A percentile compares a stretch with the other conserved stretches of the same genome.
Conservation (phyloP, 495 filamentous ascomycete genomes). For the Aspergillus conjunctus region DNA sequence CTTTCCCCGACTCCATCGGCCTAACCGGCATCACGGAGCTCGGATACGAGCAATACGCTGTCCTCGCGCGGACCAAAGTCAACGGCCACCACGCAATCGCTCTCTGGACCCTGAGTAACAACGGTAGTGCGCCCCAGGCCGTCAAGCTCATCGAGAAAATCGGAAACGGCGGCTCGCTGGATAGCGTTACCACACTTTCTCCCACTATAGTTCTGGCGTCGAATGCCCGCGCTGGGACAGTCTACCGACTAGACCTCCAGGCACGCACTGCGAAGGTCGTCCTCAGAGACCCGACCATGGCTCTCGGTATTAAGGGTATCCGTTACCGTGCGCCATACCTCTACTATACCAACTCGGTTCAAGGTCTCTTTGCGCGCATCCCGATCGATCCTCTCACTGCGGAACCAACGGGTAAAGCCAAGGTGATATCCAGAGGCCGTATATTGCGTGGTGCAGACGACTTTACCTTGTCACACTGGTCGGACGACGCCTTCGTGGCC, state of each 20-base stretch:
- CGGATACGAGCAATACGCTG: background rate
- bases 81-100: background rate
- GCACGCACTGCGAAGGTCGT: background rate
- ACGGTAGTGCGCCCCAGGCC: background rate
- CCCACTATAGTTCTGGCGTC: slow-evolving; percentile 3
- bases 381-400: slow-evolving; percentile 4
- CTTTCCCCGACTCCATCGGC: slow-evolving; percentile 2
- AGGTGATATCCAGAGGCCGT: background rate
- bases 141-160: slow-evolving; percentile 4
- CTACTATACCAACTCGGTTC: slow-evolving; percentile 4
- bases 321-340: slow-evolving; percentile 4
- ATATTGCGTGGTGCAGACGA: slow-evolving; percentile 3
- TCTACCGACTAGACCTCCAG: slow-evolving; percentile 1
- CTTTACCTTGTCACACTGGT: slow-evolving; percentile 4
- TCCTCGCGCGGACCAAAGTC: background rate
- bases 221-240: background rate
- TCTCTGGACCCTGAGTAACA: background rate
- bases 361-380: slow-evolving; percentile 3
- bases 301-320: background rate
- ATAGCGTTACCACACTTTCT: slow-evolving; percentile 1
- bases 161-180: background rate
- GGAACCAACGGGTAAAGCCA: background rate
- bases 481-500: slow-evolving; percentile 6
- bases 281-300: background rate
- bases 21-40: background rate